Base-by-base conservation (phyloP, 2,329 filamentous ascomycete genomes). In the Bipolaris sorokiniana region DNA sequence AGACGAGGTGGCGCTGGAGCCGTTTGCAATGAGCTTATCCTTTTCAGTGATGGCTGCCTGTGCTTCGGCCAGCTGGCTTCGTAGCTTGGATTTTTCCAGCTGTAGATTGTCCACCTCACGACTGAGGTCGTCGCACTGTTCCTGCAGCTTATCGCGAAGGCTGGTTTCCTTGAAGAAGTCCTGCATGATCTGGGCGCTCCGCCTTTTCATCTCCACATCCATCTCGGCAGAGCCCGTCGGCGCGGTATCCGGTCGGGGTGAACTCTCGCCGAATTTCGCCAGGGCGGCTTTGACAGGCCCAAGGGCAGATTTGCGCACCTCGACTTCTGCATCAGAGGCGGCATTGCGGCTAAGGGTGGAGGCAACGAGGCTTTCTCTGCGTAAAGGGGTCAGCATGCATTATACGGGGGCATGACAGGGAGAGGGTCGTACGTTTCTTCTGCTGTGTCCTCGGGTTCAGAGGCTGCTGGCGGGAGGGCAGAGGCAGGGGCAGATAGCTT, bases 111-210 rank as follows among this genome's bases (percentile, higher is more conserved):
- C 70, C 7, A 75, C 65, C 51, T 76, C 70, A 7, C 63, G 63
- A 38, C 40, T 67, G 48, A 76, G 67, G 50, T 75, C 71, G 48
- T 75, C 66, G 61, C 68, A 68, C 52, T 74, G 64, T 56, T 76
- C 71, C 56, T 76, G 73, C 45, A 76, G 65, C 61, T 71, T 61
- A 48, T 76, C 74, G 49, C 74, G 69, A n/a, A 70, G 44, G 31
- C 61, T 75, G 2, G 74, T 76, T 62, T 76, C 74, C 58, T 73
- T 75, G 67, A 76, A 73, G 59, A 76, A 76, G 59, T 76, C 73
- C 23, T 75, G 73, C 74, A 76, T 76, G 41, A 76, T 70, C 58
- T 74, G 67, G 6, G 68, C 67, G 59, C 70, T 75, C 47, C 67
- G 68, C 18, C 71, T 55, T 56, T 70, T 71, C 44, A 63, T 70